Base-by-base conservation (phyloP, 352 stramenopile genomes). In the Globisporangium abappressorium region DNA sequence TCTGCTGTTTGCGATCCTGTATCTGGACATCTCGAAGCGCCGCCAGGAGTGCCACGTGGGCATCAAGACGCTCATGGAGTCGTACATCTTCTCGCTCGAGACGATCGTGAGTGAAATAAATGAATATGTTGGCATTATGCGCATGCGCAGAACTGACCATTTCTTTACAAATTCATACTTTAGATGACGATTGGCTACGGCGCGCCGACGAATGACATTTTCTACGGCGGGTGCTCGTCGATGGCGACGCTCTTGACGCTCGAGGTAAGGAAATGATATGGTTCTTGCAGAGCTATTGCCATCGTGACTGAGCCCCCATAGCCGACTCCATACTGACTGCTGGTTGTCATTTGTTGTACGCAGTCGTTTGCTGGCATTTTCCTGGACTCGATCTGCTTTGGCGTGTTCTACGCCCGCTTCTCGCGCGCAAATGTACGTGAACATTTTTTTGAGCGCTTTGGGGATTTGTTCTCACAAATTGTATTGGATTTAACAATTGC, bases 171-270 rank as follows among this genome's bases (percentile, higher is more conserved):
- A 46, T 18, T 41, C 14, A 3, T 75, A 14, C 22, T 38, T 26
- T 36, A 95, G 88, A 95, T 95, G 88, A 95, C 88, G 59, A 95
- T 95, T 62, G 88, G 88, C 7, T 95, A 95, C 49, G 86, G 88
- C 4, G 88, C 88, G 2, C 88, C 88, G 11, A 92, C 83, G n/a
- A 85, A 94, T 58, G 88, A 95, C 62, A 95, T 95, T 68, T 95
- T 95, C 70, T 95, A 93, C 71, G 88, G 88, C 47, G 85, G 84
- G 22, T 95, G 88, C 74, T 77, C 73, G 7, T 91, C 85, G 1
- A 94, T 95, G 70, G 88, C 88, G 18, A 82, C 83, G 30, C 66
- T 95, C 1, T 64, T 95, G 55, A 93, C 84, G 9, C 71, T 95
- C 22, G 88, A 95, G 73, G 87, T 91, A 43, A 38, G n/a, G 12